Percentiles rank a stretch among this genome's conserved stretches.
Evolutionary conservation across 2,329 filamentous ascomycete genomes (phyloP).

Genomic region (Daldinia sp.): DNA sequence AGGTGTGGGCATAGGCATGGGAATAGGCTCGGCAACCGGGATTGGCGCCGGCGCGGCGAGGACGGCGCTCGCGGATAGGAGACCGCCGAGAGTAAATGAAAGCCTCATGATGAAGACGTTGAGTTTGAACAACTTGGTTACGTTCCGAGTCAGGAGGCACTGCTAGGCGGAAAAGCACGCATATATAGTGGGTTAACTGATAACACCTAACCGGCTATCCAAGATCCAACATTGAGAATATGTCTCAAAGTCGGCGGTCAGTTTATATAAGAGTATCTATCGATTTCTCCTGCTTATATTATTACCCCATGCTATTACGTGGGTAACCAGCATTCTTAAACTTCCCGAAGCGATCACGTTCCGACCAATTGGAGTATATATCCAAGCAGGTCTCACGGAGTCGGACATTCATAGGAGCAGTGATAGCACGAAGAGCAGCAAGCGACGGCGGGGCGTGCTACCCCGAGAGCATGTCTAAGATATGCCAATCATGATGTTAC

Average conservation of each 20-base stretch:
- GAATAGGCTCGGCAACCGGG: slow-evolving; percentile 41
- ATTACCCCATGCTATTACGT: not conserved
- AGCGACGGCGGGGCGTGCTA: slow-evolving; percentile 8
- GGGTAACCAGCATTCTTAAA: slow-evolving; percentile 23
- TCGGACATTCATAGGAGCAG: slow-evolving; percentile 19
- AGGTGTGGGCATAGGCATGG: slow-evolving; percentile 46
- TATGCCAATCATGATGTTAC: slow-evolving; percentile 28
- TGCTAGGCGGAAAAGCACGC: not conserved
- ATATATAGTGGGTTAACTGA: not conserved
- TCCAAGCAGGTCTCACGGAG: slow-evolving; percentile 17
- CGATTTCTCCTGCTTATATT: slow-evolving; percentile 9
- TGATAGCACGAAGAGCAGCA: slow-evolving; percentile 7
- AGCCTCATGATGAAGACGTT: slow-evolving; percentile 43
- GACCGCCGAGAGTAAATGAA: slow-evolving; percentile 41
- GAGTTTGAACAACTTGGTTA: not conserved
- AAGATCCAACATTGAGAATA: slow-evolving; percentile 1
- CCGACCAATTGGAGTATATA: slow-evolving; percentile 24
- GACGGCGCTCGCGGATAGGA: slow-evolving; percentile 45
- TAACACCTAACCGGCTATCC: slow-evolving; percentile 10
- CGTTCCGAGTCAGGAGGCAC: not conserved
- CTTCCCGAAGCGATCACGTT: slow-evolving; percentile 7
- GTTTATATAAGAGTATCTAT: slow-evolving; percentile 4
- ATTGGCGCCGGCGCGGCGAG: slow-evolving; percentile 44
- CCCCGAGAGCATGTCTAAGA: slow-evolving; percentile 6
- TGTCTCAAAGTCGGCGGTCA: not conserved